Evolutionary conservation across 2,329 filamentous ascomycete genomes (phyloP), one percentile per base, ranked within the genome.

Genomic region (Botrytis elliptica): DNA sequence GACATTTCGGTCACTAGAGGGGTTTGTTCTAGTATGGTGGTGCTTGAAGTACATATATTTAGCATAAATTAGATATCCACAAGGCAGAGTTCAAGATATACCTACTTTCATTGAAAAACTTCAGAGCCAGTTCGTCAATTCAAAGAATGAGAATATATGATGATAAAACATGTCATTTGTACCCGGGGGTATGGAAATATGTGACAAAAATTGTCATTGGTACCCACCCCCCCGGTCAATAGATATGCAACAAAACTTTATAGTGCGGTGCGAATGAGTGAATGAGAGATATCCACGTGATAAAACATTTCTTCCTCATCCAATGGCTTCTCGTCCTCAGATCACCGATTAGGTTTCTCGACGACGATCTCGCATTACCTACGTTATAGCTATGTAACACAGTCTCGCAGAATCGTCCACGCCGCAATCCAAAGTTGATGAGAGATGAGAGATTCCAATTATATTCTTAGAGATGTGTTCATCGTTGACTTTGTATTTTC

Each of bases 201-300:
- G 36, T 40, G 36, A 62, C 36, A 6, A 25, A 38, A 38, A 8
- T 14, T 60, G 14, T 25, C 36, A 62, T 38, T 25, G 3, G 12
- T 16, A 14, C 0, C 57, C 29, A 10, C n/a, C 29, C 57, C 57
- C 57, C 33, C 25, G 59, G 4, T 40, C 20, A 38, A 2, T 62
- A 62, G 59, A 62, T 62, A 16, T 40, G 33, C 59, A 38, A 62
- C 20, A 62, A 62, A 62, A 62, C 59, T 62, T 62, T 62, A 33
- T 33, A 33, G 33, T 14, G 3, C 25, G 10, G 14, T 38, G 33
- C 20, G 16, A 36, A 60, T 60, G 9, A 60, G 57, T 60, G 57
- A 25, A 62, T 62, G 22, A 25, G 36, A 62, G 22, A 40, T 38
- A 4, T 22, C 4, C 12, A 40, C 10, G 36, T 62, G 10, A 36